Conservation (phyloP, 495 filamentous ascomycete genomes). For the Cryomyces antarcticus region DNA sequence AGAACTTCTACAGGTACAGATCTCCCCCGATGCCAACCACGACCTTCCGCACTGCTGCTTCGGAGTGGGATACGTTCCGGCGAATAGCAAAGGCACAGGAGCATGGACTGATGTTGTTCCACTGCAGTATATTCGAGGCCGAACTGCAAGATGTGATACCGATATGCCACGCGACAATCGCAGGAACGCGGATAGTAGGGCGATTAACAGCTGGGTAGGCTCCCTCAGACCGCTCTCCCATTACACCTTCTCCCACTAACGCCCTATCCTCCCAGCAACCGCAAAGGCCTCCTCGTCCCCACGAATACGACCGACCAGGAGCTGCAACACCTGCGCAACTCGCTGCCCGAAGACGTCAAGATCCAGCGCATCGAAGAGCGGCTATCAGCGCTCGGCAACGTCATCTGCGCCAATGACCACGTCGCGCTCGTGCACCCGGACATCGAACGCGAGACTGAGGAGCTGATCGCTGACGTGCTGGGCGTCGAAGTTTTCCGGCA, state of each 20-base stretch:
- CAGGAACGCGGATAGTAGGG: slow-evolving; percentile 86
- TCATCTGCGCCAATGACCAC: slow-evolving; percentile 92
- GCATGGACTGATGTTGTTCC: neutral
- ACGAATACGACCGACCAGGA: slow-evolving; percentile 96
- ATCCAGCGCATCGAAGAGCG: slow-evolving; percentile 95
- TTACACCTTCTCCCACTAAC: neutral
- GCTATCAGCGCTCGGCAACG: slow-evolving; percentile 86
- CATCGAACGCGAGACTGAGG: slow-evolving; percentile 58
- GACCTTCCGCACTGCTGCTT: neutral
- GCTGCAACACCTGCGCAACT: slow-evolving; percentile 87
- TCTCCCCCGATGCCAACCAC: neutral
- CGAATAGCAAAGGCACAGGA: slow-evolving; percentile 6
- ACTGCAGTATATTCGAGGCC: slow-evolving; percentile 61
- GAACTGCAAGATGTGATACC: slow-evolving; percentile 95
- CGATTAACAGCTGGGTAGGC: slow-evolving; percentile 83
- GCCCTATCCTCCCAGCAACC: slow-evolving; percentile 38
- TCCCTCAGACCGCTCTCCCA: neutral
- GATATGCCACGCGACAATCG: slow-evolving; percentile 94
- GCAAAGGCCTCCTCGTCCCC: slow-evolving; percentile 86
- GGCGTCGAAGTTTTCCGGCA: slow-evolving; percentile 97
- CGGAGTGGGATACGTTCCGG: neutral
- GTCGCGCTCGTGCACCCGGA: slow-evolving; percentile 94
- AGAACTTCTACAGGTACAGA: slow-evolving; percentile 82
- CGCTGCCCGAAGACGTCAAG: slow-evolving; percentile 70
- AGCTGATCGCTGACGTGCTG: slow-evolving; percentile 71